These are phyloP conservation scores for Dendrobium chrysotoxum DNA, from an alignment of 106 monocot species.

Conservation along the genomic window DNA sequence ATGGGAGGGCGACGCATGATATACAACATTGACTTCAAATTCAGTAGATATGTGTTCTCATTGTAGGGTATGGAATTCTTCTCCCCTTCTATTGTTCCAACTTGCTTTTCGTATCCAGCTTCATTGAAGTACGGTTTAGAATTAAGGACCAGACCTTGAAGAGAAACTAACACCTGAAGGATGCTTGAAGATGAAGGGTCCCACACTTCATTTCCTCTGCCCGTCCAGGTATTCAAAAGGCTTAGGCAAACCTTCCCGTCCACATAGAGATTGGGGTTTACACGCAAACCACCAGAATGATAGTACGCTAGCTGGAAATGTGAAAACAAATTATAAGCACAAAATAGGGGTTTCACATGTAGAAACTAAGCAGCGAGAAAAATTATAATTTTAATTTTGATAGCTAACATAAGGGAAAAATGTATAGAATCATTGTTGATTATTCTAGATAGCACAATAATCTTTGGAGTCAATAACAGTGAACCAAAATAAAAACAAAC, in stretches of 20 bases:
- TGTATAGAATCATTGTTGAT: too few relatives aligned
- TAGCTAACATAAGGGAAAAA: background rate
- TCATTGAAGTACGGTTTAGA: slow-evolving; percentile 97
- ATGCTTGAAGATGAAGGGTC: slow-evolving; percentile 86
- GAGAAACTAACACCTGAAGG: slow-evolving; percentile 93
- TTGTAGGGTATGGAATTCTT: slow-evolving; percentile 92
- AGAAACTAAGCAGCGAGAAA: too few relatives aligned
- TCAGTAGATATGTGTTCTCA: slow-evolving; percentile 88
- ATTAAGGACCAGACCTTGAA: slow-evolving; percentile 95
- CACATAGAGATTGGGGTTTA: slow-evolving; percentile 93
- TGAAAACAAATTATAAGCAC: background rate
- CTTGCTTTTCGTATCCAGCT: slow-evolving; percentile 94
- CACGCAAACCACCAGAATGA: slow-evolving; percentile 88
- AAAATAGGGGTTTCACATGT: too few relatives aligned
- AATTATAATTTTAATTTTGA: background rate
- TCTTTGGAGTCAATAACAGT: too few relatives aligned
- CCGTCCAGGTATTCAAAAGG: slow-evolving; percentile 93
- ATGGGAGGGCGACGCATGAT: slow-evolving; percentile 72
- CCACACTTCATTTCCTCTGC: slow-evolving; percentile 97
- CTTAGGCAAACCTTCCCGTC: slow-evolving; percentile 97
- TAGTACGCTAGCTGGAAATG: slow-evolving; percentile 63
- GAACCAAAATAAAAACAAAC: too few relatives aligned
- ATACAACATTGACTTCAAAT: slow-evolving; percentile 88
- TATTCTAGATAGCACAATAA: too few relatives aligned
- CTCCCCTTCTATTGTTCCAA: slow-evolving; percentile 91